Evolutionary conservation across 2,329 filamentous ascomycete genomes (phyloP).

Genomic region (Curvularia hawaiiensis): DNA sequence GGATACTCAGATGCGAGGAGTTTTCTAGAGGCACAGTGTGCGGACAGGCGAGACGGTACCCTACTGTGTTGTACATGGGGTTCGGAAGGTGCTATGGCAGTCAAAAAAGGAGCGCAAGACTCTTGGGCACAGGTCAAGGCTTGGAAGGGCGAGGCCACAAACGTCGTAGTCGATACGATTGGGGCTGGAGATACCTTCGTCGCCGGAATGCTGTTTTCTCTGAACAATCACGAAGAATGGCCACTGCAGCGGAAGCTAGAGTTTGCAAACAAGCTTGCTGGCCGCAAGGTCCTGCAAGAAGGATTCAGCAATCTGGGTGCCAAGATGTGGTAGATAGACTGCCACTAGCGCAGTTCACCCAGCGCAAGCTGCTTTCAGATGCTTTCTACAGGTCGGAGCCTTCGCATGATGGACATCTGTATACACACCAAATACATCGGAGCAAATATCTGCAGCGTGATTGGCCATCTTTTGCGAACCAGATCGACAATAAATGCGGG

Average conservation of each 20-base stretch:
- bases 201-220: conserved; percentile 69
- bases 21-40: conserved; percentile 43
- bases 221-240: conserved; percentile 61
- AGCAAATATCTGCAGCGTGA: neutral
- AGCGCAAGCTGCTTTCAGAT: neutral
- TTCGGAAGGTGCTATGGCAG: conserved; percentile 56
- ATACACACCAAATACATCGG: neutral
- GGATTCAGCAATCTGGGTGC: conserved; percentile 57
- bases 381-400: neutral
- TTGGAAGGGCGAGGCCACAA: conserved; percentile 9
- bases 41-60: conserved; percentile 46
- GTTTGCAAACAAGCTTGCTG: conserved; percentile 71
- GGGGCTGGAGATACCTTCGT: conserved; percentile 79
- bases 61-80: conserved; percentile 66
- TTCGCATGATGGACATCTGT: neutral
- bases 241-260: conserved; percentile 54
- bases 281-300: conserved; percentile 69
- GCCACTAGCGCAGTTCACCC: neutral
- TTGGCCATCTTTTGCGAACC: neutral
- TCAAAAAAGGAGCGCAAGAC: conserved; percentile 40
- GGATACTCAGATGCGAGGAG: conserved; percentile 11
- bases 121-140: conserved; percentile 14
- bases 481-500: conserved; percentile 5
- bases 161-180: conserved; percentile 60
- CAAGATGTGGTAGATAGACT: conserved; percentile 9